Percentiles rank a stretch among this genome's conserved stretches.
phyloP scores from a whole-genome alignment of 2,329 filamentous ascomycete species.

The Xylaria sp. region DNA sequence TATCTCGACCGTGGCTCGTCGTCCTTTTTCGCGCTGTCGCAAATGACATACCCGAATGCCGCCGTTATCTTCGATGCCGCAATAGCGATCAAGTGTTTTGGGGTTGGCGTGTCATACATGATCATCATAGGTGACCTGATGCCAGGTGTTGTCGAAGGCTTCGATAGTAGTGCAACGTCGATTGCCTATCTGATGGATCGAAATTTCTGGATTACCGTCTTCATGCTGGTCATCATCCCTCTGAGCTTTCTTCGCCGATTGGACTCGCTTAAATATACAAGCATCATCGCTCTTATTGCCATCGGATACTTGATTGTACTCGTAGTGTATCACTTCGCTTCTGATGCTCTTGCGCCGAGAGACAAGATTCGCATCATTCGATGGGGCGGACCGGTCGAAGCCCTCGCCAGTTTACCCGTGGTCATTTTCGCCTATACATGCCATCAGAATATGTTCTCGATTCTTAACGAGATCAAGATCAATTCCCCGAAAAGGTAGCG shows the following conservation, averaged over 20 bases:
- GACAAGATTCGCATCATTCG: slow-evolving; percentile 79
- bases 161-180: slow-evolving; percentile 71
- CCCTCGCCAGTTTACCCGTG: slow-evolving; percentile 88
- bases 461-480: slow-evolving; percentile 92
- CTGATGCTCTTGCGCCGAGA: slow-evolving; percentile 78
- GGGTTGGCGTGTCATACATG: slow-evolving; percentile 95
- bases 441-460: slow-evolving; percentile 99
- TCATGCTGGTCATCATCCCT: slow-evolving; percentile 96
- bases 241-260: slow-evolving; percentile 90
- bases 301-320: slow-evolving; percentile 95
- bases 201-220: slow-evolving; percentile 97
- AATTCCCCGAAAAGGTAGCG: slow-evolving; percentile 72
- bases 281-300: slow-evolving; percentile 87
- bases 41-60: slow-evolving; percentile 96
- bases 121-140: slow-evolving; percentile 99
- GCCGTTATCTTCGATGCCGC: slow-evolving; percentile 95
- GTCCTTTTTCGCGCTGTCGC: slow-evolving; percentile 96
- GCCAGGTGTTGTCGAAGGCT: slow-evolving; percentile 90
- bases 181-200: slow-evolving; percentile 84
- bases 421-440: slow-evolving; percentile 99
- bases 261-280: slow-evolving; percentile 98
- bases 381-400: slow-evolving; percentile 82
- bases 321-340: slow-evolving; percentile 90
- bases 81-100: slow-evolving; percentile 98
- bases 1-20: slow-evolving; percentile 90